Evolutionary conservation across 305 asterid genomes (phyloP).

Genomic region (Andrographis paniculata): DNA sequence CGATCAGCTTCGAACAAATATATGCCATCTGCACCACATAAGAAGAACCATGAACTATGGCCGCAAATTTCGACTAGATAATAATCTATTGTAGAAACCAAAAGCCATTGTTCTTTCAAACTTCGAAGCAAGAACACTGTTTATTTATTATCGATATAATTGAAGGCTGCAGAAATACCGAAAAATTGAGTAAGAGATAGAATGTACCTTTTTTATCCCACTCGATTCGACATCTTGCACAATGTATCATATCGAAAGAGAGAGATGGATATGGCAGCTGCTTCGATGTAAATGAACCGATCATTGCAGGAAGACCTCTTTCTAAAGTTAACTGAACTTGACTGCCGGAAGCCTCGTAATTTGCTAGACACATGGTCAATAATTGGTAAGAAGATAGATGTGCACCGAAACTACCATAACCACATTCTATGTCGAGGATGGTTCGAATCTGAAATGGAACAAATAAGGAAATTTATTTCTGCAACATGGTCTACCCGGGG

Average conservation of each 20-base stretch:
- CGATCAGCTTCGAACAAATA: conserved; percentile 86
- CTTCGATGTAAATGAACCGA: conserved; percentile 80
- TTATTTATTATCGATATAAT: no score
- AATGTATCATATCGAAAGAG: conserved; percentile 97
- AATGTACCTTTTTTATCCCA: conserved; percentile 90
- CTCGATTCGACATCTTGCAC: conserved; percentile 82
- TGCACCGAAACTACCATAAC: conserved; percentile 98
- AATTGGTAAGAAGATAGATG: conserved; percentile 75
- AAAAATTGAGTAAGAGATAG: conserved; percentile 2
- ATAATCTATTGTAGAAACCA: no score
- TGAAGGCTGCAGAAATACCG: not conserved
- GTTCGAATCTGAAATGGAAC: conserved; percentile 65
- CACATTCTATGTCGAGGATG: conserved; percentile 93
- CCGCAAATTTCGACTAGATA: not conserved
- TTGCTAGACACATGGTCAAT: conserved; percentile 85
- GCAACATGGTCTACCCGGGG: no score
- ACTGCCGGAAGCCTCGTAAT: conserved; percentile 96
- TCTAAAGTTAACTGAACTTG: conserved; percentile 95
- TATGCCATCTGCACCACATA: conserved; percentile 54
- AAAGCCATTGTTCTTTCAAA: no score
- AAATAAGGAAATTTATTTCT: no score
- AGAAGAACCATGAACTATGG: not conserved
- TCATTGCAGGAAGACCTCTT: conserved; percentile 99
- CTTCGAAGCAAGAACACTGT: no score
- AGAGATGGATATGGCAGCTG: conserved; percentile 92